Base-by-base conservation (phyloP, 2,329 filamentous ascomycete species). In the Proliferodiscus dingleyae region DNA sequence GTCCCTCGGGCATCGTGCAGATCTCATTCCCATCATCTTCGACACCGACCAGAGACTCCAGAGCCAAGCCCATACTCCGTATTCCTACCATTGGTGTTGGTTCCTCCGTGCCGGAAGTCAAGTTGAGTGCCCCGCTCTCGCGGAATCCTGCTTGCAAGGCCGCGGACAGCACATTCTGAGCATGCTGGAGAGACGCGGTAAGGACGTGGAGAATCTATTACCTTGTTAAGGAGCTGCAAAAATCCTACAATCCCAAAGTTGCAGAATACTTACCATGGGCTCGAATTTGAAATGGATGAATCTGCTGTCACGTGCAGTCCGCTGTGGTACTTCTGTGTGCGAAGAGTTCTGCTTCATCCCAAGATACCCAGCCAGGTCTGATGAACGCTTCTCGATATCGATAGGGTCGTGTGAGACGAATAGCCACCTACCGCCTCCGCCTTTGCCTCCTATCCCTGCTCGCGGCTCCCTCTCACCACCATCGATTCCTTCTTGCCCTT, bases 251-350 rank as follows among this genome's bases (percentile, higher is more conserved):
- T n/a, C n/a, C n/a, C n/a, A n/a, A n/a, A n/a, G n/a, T n/a, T n/a
- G n/a, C 21, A 21, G 8, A 24, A 22, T 23, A 55, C 81, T 63
- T 75, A 95, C 90, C 89, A 96, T 89, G 4, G 90, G 89, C 64
- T 96, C 90, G 61, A 94, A 96, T 66, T 95, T 93, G 68, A 95
- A 87, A 66, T 91, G 88, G 41, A 95, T 74, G 64, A 78, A 66
- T 60, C 77, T 71, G n/a, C 23, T 19, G 8, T 48, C 39, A 8
- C 30, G 38, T 19, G 24, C 15, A 40, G 42, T 28, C 50, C 52
- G 13, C 8, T 30, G 4, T n/a, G n/a, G n/a, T n/a, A n/a, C n/a
- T n/a, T n/a, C n/a, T n/a, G n/a, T n/a, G n/a, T n/a, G n/a, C n/a
- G n/a, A n/a, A 37, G 53, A 52, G 57, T 42, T 62, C 38, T 56